These are phyloP conservation scores for Metschnikowia amazonensis DNA, from an alignment of 805 yeast species.

Conservation along the genomic window DNA sequence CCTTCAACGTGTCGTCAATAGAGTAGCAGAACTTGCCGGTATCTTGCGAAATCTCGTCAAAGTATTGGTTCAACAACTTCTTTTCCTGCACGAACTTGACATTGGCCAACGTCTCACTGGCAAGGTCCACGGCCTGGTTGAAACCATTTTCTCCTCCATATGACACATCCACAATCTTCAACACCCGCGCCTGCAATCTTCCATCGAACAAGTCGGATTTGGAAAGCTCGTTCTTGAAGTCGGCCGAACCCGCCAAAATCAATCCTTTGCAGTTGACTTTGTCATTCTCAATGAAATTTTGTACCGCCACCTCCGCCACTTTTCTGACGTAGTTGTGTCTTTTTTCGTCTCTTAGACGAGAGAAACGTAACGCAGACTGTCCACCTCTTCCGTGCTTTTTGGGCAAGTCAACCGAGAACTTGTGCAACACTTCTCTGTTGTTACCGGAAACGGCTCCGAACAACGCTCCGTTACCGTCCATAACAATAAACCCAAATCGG, in stretches of 20 bases:
- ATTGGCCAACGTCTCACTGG: slow-evolving; percentile 94
- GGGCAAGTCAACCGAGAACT: slow-evolving; percentile 94
- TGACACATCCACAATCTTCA: slow-evolving; percentile 92
- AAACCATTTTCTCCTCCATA: slow-evolving; percentile 99
- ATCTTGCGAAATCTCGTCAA: slow-evolving; percentile 96
- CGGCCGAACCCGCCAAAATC: slow-evolving; percentile 98
- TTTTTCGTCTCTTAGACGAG: slow-evolving; percentile 97
- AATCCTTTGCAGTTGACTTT: slow-evolving; percentile 92
- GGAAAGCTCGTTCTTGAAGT: slow-evolving; percentile 91
- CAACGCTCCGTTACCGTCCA: slow-evolving; percentile 99
- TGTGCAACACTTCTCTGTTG: slow-evolving; percentile 93
- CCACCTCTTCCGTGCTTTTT: slow-evolving; percentile 99
- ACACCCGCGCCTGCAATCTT: slow-evolving; percentile 81
- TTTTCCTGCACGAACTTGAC: slow-evolving; percentile 98
- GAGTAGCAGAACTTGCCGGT: slow-evolving; percentile 98
- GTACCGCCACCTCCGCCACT: slow-evolving; percentile 97
- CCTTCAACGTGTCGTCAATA: slow-evolving; percentile 93
- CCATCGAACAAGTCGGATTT: slow-evolving; percentile 90
- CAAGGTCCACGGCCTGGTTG: slow-evolving; percentile 97
- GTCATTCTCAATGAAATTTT: slow-evolving; percentile 91
- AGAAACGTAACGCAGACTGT: slow-evolving; percentile 98
- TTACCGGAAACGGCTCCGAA: slow-evolving; percentile 96
- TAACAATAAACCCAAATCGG: slow-evolving; percentile 93
- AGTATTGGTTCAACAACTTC: slow-evolving; percentile 86
- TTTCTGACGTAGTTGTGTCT: slow-evolving; percentile 98